Evolutionary conservation across 2,329 filamentous ascomycete genomes (phyloP).

Genomic region (Didymella segeticola): DNA sequence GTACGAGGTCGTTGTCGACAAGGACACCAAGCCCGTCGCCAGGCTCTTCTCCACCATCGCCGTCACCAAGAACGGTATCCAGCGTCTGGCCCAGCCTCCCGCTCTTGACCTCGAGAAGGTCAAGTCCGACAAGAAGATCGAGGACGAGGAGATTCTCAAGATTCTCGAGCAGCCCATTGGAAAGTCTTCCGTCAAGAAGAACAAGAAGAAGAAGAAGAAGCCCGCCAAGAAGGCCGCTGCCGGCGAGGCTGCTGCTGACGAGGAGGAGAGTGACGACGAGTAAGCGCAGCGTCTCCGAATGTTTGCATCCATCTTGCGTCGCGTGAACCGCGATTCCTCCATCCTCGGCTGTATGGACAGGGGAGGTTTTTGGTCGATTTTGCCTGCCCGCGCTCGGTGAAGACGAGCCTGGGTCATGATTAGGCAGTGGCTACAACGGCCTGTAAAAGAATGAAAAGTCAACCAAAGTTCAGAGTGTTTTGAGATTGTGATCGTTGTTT

Average conservation of each 20-base stretch:
- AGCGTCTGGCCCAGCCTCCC: constrained; percentile 80
- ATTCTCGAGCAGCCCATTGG: constrained; percentile 86
- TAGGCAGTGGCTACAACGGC: constrained; percentile 20
- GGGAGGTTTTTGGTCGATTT: constrained; percentile 16
- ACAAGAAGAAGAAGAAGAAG: constrained; percentile 83
- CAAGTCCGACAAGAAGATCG: constrained; percentile 98
- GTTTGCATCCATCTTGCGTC: constrained; percentile 2
- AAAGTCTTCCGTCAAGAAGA: constrained; percentile 73
- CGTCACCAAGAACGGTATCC: constrained; percentile 96
- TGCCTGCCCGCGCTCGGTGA: neutral
- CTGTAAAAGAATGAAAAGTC: constrained; percentile 24
- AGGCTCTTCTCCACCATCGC: constrained; percentile 90
- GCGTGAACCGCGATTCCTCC: neutral
- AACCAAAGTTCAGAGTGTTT: constrained; percentile 2
- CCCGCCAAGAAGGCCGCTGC: constrained; percentile 69
- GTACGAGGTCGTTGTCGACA: constrained; percentile 95
- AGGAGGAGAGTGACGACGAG: constrained; percentile 49
- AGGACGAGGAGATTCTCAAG: constrained; percentile 92
- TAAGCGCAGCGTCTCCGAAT: constrained; percentile 15
- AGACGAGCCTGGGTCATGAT: neutral
- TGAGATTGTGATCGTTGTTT: no score
- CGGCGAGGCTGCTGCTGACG: constrained; percentile 51
- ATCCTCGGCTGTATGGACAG: neutral
- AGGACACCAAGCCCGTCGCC: constrained; percentile 84
- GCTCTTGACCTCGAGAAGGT: constrained; percentile 78